These are phyloP conservation scores for Boletales sp. DNA, from an alignment of 768 basidiomycete species.

Conservation along the genomic window DNA sequence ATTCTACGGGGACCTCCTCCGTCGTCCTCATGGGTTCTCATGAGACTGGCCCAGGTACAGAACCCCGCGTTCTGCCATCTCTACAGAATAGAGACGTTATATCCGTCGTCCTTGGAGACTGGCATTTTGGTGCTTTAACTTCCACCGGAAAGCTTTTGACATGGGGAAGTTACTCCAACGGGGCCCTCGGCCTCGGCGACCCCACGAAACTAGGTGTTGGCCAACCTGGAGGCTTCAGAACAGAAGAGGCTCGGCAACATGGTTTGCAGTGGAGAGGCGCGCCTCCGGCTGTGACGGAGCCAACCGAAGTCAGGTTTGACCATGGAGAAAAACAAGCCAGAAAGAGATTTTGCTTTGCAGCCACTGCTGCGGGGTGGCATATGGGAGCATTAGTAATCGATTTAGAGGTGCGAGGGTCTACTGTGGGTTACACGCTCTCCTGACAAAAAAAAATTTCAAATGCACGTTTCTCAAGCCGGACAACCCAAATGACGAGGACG, in stretches of 20 bases:
- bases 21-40: conserved; percentile 69
- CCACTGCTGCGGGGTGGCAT: conserved; percentile 89
- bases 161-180: conserved; percentile 74
- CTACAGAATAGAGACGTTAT: conserved; percentile 79
- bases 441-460: conserved; percentile 3
- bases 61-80: conserved; percentile 63
- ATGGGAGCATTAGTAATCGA: conserved; percentile 86
- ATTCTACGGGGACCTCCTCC: conserved; percentile 69
- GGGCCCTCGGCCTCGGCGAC: conserved; percentile 86
- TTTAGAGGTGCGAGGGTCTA: conserved; percentile 51
- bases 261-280: conserved; percentile 20
- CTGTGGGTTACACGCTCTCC: background rate
- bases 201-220: conserved; percentile 52
- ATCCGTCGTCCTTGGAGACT: conserved; percentile 88
- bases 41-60: conserved; percentile 38
- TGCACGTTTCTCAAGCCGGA: conserved; percentile 20
- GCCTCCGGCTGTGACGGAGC: conserved; percentile 49
- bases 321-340: conserved; percentile 46
- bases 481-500: conserved; percentile 37
- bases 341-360: conserved; percentile 73
- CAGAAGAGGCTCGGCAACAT: conserved; percentile 33
- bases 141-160: conserved; percentile 70
- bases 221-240: conserved; percentile 55
- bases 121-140: conserved; percentile 86
- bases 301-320: conserved; percentile 73